Evolutionary conservation across 2,329 filamentous ascomycete genomes (phyloP), one percentile per base, ranked within the genome.

Genomic region (Trichoderma afroharzianum): DNA sequence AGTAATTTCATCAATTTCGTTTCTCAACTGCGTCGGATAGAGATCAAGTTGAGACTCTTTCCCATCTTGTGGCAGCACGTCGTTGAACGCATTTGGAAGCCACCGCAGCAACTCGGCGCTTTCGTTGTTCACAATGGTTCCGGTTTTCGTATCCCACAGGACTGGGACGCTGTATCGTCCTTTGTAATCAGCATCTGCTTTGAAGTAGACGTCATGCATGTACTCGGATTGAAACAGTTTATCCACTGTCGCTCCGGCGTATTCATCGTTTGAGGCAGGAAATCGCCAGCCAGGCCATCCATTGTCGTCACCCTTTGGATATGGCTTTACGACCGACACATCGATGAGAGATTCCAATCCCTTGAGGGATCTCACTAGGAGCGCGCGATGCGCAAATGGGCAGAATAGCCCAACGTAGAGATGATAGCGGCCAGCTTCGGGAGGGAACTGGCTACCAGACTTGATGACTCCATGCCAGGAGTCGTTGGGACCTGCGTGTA

Each of bases 31-130:
- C 2, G 81, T 74, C 0, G 91, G 90, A 73, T 88, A 88, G 21
- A 91, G 83, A 14, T 90, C 87, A 70, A 85, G 82, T 71, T 86
- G 72, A 90, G 76, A 39, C 83, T 68, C 66, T 1, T 53, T 32
- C 1, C 72, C 63, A 11, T 75, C 62, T 15, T 83, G 80, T 1
- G 84, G 83, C 1, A 90, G 77, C 15, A 90, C 76, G 63, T 84
- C 81, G 75, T 94, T 90, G 76, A 94, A 94, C 67, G 89, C 91
- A n/a, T 86, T 85, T 80, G 93, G 93, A 73, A 96, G 84, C 91
- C 95, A 95, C 76, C 93, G 88, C 76, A 95, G 93, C 76, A 96
- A 93, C 80, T 96, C 93, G 71, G 88, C 88, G 73, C 90, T 92
- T 84, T 95, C 93, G 75, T 96, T 96, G 84, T 88, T 94, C 68